phyloP scores from a whole-genome alignment of 306 rosid genomes.

The Glycine soja region DNA sequence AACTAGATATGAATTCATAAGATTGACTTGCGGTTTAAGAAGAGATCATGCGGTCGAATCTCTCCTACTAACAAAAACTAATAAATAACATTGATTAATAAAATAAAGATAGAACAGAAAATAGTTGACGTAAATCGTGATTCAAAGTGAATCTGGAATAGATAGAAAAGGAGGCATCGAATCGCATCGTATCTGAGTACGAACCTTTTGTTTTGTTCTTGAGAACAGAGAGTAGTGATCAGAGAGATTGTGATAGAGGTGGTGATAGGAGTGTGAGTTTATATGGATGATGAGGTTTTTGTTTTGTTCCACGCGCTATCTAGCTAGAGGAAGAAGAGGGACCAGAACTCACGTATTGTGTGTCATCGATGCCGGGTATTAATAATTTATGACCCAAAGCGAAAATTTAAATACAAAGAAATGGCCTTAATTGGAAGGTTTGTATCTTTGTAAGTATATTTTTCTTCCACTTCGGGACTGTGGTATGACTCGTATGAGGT shows the following conservation, averaged over 20 bases:
- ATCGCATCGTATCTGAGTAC: not conserved
- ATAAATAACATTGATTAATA: too few species aligned
- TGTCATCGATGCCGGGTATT: slow-evolving; percentile 31
- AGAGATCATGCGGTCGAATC: too few species aligned
- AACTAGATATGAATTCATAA: not conserved
- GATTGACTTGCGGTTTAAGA: too few species aligned
- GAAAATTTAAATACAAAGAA: not conserved
- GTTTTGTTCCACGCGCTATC: not conserved
- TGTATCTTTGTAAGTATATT: not conserved
- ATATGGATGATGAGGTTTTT: not conserved
- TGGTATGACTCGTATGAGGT: accelerated
- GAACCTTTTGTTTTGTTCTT: slow-evolving; percentile 31
- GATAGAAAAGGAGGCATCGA: not conserved
- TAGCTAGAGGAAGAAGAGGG: not conserved
- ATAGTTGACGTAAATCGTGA: too few species aligned
- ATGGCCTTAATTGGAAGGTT: slow-evolving; percentile 3
- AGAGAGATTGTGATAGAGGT: not conserved
- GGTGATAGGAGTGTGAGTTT: not conserved
- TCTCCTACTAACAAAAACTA: too few species aligned
- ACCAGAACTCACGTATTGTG: slow-evolving; percentile 35
- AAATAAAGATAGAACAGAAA: too few species aligned
- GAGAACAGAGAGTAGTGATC: too few species aligned
- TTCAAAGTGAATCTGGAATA: slow-evolving; percentile 27
- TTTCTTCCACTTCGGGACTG: too few species aligned
- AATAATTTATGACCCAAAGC: not conserved